Evolutionary conservation across 257 asterid genomes (phyloP).

Genomic region (Gentiana dahurica): DNA sequence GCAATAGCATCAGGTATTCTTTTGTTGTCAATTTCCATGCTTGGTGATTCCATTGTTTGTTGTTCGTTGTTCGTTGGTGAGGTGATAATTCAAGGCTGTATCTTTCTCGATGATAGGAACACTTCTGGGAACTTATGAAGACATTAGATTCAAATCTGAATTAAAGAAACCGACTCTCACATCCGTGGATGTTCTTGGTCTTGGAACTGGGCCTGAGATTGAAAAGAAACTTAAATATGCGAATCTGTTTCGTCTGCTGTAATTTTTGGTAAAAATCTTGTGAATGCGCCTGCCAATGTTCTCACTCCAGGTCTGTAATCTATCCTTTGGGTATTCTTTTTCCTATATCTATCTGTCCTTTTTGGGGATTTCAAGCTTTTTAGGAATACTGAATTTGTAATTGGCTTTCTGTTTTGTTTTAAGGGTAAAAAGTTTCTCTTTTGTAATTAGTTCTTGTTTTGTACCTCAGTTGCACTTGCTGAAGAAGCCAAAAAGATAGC

Average conservation of each 20-base stretch:
- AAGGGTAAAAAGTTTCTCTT: conserved; percentile 1
- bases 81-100: conserved; percentile 2
- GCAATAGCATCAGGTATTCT: conserved; percentile 69
- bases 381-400: not conserved
- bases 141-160: conserved; percentile 78
- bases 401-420: conserved; percentile 1
- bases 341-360: not conserved
- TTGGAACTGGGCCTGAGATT: conserved; percentile 82
- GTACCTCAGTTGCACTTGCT: conserved; percentile 65
- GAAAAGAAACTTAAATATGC: conserved; percentile 81
- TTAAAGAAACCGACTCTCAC: conserved; percentile 52
- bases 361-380: not conserved
- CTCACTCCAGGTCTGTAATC: conserved; percentile 84
- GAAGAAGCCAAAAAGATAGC: conserved; percentile 81
- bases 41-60: not conserved
- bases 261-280: conserved; percentile 81
- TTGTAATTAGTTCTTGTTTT: conserved; percentile 2
- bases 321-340: conserved; percentile 3
- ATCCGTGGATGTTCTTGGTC: conserved; percentile 84
- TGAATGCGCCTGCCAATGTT: conserved; percentile 93
- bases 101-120: conserved; percentile 40
- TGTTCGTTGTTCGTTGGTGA: conserved; percentile 1
- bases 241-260: conserved; percentile 69
- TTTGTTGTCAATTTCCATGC: not conserved
- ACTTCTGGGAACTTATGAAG: conserved; percentile 75